Evolutionary conservation across 2,329 filamentous ascomycete genomes (phyloP), one percentile per base, ranked within the genome.

Genomic region (Fusarium succisae): DNA sequence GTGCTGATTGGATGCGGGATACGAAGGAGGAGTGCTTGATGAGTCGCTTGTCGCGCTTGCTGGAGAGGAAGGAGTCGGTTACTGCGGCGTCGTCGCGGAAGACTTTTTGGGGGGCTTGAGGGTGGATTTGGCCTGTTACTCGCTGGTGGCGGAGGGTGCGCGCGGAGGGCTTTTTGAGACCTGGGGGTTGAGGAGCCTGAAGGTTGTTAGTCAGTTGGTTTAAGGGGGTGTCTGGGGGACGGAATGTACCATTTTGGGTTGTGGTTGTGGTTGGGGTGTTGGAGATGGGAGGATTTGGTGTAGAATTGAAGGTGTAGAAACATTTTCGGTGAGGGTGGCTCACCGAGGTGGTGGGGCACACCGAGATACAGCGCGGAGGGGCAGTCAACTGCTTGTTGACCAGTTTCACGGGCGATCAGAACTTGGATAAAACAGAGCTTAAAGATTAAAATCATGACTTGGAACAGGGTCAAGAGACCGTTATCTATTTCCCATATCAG

Each of bases 11-110:
- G 77, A 98, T 93, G 72, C 91, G 93, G 26, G 91, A 92, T 35
- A 97, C 86, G 74, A 98, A 94, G 20, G 91, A 84, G 1, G 93
- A 92, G 86, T 94, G 94, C 80, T 95, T 95, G 77, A 97, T 94
- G 39, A 88, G 85, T 30, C 92, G 93, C 85, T 96, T 97, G 85
- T 97, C 94, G 80, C 90, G 91, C 83, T 98, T 98, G 72, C 88
- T 91, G 62, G 91, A 88, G 69, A 91, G 85, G 82, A 96, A 95
- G 69, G 81, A 72, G 80, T 91, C 88, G 51, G 85, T 82, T 20
- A 88, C 86, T 54, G 84, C 80, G 75, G 88, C 86, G 76, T 87
- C 83, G 55, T 84, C 79, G 59, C 87, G 88, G 80, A 88, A 87
- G 18, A 86, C 84, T 78, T 87, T 87, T 79, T 85, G 83, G 57